Percentiles rank a stretch among this genome's conserved stretches.
phyloP scores from a whole-genome alignment of 805 yeast genomes.

The Metschnikowia koreensis region DNA sequence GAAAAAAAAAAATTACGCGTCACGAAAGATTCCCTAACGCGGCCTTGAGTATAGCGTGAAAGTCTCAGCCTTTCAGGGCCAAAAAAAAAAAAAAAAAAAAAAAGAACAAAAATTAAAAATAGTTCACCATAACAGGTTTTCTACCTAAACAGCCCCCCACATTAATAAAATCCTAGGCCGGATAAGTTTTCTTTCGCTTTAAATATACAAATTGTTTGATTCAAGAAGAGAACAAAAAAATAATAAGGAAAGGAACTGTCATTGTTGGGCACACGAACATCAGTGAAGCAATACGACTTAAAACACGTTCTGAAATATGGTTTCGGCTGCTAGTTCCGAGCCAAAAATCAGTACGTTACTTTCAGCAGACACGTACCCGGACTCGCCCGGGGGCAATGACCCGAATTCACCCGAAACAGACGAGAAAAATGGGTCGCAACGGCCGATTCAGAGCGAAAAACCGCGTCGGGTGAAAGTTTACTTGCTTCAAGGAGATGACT shows the following conservation, averaged over 20 bases:
- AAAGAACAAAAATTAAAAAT: too few relatives aligned
- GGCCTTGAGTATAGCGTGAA: background rate
- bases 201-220: background rate
- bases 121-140: background rate
- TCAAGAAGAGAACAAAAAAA: background rate
- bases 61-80: background rate
- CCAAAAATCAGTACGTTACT: conserved; percentile 5
- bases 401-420: background rate
- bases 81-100: too few relatives aligned
- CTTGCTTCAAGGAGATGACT: conserved; percentile 70
- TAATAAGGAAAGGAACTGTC: background rate
- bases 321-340: background rate
- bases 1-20: too few relatives aligned
- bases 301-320: background rate
- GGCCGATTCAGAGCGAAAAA: conserved; percentile 16
- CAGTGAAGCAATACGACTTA: background rate
- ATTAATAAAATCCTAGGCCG: background rate
- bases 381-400: background rate
- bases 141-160: background rate
- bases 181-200: background rate
- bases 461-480: conserved; percentile 92
- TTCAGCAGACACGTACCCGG: too few relatives aligned
- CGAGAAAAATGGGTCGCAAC: background rate
- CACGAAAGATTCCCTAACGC: background rate
- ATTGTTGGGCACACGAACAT: background rate